Conservation (phyloP, 805 yeast species). For the Candida tallmaniae region DNA sequence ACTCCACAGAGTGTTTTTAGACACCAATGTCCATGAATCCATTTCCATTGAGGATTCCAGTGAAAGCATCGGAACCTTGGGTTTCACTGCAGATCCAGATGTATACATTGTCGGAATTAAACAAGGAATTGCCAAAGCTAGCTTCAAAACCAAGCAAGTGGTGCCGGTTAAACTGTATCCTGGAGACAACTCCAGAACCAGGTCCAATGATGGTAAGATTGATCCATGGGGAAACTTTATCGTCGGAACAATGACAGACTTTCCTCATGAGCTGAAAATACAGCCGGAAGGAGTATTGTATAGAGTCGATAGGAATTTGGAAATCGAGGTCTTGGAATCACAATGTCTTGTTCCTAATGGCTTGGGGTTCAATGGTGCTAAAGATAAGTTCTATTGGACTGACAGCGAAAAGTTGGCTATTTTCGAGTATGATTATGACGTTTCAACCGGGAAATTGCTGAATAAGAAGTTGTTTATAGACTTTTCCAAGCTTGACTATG, state of each 20-base stretch:
- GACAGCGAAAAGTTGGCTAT: slow-evolving; percentile 32
- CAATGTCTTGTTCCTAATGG: slow-evolving; percentile 67
- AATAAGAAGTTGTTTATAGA: slow-evolving; percentile 25
- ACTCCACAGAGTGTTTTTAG: slow-evolving; percentile 29
- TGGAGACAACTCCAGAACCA: slow-evolving; percentile 17
- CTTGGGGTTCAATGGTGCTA: slow-evolving; percentile 29
- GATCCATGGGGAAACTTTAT: slow-evolving; percentile 74
- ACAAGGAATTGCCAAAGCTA: slow-evolving; percentile 57
- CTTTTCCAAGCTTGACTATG: slow-evolving; percentile 23
- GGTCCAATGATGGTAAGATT: slow-evolving; percentile 79
- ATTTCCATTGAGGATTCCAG: slow-evolving; percentile 29
- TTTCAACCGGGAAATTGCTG: slow-evolving; percentile 20
- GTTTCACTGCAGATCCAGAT: slow-evolving; percentile 54
- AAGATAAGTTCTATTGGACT: slow-evolving; percentile 34
- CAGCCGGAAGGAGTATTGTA: slow-evolving; percentile 49
- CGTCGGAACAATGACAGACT: slow-evolving; percentile 77
- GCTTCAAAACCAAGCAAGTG: slow-evolving; percentile 31
- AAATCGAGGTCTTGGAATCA: slow-evolving; percentile 26
- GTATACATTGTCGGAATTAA: slow-evolving; percentile 58
- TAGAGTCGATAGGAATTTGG: slow-evolving; percentile 28
- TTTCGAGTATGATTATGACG: slow-evolving; percentile 37
- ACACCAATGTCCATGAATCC: slow-evolving; percentile 28
- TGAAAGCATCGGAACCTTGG: slow-evolving; percentile 66
- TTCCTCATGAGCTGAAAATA: slow-evolving; percentile 16
- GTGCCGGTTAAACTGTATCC: slow-evolving; percentile 41